phyloP scores from a whole-genome alignment of 768 basidiomycete species.

The Podaxis pistillaris region DNA sequence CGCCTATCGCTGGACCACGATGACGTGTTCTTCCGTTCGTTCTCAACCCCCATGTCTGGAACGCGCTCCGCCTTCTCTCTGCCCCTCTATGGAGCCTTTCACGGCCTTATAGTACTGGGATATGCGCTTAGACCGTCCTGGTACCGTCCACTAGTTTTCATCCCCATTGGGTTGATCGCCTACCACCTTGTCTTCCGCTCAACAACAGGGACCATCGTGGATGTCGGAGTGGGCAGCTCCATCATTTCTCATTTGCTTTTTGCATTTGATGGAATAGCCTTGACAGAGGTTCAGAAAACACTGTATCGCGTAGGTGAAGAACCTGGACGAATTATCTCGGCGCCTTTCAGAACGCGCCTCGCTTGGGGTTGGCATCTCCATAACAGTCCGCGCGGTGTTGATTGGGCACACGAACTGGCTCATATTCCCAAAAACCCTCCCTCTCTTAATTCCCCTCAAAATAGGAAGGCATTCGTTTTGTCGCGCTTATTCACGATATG shows the following conservation, averaged over 20 bases:
- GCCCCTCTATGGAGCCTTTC: constrained; percentile 3
- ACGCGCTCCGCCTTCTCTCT: constrained; percentile 3
- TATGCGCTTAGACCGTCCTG: constrained; percentile 1
- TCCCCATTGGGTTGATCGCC: constrained; percentile 18
- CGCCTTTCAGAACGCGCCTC: constrained; percentile 21
- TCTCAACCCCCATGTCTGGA: constrained; percentile 5
- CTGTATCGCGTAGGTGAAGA: constrained; percentile 16
- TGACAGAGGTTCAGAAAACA: constrained; percentile 24
- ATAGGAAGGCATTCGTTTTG: constrained; percentile 4
- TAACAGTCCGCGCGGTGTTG: constrained; percentile 32
- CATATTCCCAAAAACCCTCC: constrained; percentile 19
- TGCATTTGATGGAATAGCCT: constrained; percentile 27
- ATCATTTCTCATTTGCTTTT: constrained; percentile 24
- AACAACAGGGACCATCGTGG: constrained; percentile 25
- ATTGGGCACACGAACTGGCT: constrained; percentile 31
- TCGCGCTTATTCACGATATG: not conserved
- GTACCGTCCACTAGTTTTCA: constrained; percentile 12
- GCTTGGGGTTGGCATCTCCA: constrained; percentile 30
- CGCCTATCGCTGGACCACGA: not conserved
- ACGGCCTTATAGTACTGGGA: constrained; percentile 3
- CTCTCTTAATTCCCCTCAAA: constrained; percentile 17
- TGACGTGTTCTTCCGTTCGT: not conserved
- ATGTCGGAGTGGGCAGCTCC: constrained; percentile 24
- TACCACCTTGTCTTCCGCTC: constrained; percentile 27
- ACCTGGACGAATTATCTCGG: constrained; percentile 17